Evolutionary conservation across 2,329 filamentous ascomycete genomes (phyloP).

Genomic region (Colletotrichum sp.): DNA sequence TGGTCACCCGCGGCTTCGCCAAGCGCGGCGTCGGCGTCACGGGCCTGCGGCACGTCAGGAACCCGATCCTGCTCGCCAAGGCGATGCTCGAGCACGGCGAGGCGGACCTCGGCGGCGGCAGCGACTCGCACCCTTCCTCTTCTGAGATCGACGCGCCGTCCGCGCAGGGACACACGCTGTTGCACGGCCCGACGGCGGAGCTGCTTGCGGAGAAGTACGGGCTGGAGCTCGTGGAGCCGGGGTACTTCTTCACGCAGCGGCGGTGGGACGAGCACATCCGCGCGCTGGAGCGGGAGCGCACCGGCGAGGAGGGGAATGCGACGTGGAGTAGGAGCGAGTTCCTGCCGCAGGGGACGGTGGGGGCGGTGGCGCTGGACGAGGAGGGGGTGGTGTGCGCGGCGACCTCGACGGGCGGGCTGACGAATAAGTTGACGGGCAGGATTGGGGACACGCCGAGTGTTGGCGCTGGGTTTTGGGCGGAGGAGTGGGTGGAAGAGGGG

Average conservation of each 20-base stretch:
- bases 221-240: slow-evolving; percentile 69
- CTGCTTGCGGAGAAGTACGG: slow-evolving; percentile 71
- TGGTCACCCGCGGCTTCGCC: slow-evolving; percentile 75
- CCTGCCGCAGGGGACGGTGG: slow-evolving; percentile 83
- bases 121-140: slow-evolving; percentile 30
- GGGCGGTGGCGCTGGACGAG: slow-evolving; percentile 81
- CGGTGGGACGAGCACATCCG: slow-evolving; percentile 79
- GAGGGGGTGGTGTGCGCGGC: slow-evolving; percentile 75
- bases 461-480: slow-evolving; percentile 89
- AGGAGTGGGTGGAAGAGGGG: slow-evolving; percentile 71
- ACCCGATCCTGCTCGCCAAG: slow-evolving; percentile 77
- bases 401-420: slow-evolving; percentile 77
- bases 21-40: slow-evolving; percentile 84
- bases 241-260: slow-evolving; percentile 80
- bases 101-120: slow-evolving; percentile 53
- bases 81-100: slow-evolving; percentile 74
- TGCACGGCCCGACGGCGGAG: slow-evolving; percentile 74
- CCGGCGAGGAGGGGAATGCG: slow-evolving; percentile 38
- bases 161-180: slow-evolving; percentile 72
- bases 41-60: slow-evolving; percentile 74
- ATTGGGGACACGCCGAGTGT: slow-evolving; percentile 86
- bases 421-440: slow-evolving; percentile 85
- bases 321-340: slow-evolving; percentile 69
- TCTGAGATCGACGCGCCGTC: slow-evolving; percentile 50
- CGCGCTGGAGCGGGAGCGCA: slow-evolving; percentile 57